A percentile compares a stretch with the other conserved stretches of the same genome.
These are phyloP conservation scores for Panicum virgatum DNA, from an alignment of 202 grass and related monocot genomes.

Conservation along the genomic window DNA sequence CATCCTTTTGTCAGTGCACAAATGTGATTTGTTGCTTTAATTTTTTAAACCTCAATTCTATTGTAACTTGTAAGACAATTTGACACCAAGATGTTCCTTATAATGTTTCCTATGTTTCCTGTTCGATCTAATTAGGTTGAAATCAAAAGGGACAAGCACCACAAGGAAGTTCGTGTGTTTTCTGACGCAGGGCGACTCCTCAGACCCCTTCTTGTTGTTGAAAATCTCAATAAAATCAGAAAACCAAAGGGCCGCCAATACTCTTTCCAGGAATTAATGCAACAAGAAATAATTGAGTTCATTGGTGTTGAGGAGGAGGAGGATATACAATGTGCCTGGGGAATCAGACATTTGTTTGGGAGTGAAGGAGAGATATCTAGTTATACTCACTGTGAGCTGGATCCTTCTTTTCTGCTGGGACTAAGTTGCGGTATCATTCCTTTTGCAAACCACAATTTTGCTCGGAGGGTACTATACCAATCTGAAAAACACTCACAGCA, in stretches of 20 bases:
- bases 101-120: conserved; percentile 26
- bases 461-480: conserved; percentile 87
- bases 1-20: background rate
- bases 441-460: conserved; percentile 98
- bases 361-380: conserved; percentile 46
- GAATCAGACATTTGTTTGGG: conserved; percentile 68
- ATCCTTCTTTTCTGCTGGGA: conserved; percentile 83
- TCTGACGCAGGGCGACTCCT: conserved; percentile 89
- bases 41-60: background rate
- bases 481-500: conserved; percentile 97
- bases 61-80: background rate
- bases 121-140: conserved; percentile 66
- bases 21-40: conserved; percentile 10
- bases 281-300: conserved; percentile 89
- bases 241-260: conserved; percentile 54
- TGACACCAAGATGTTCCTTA: conserved; percentile 9
- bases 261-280: conserved; percentile 76
- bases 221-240: conserved; percentile 87
- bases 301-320: conserved; percentile 98
- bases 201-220: conserved; percentile 88
- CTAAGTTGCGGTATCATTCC: conserved; percentile 90
- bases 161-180: conserved; percentile 91
- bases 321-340: conserved; percentile 86
- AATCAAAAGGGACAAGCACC: conserved; percentile 85
- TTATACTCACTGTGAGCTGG: conserved; percentile 89